A percentile compares a stretch with the other conserved stretches of the same genome.
phyloP scores from a whole-genome alignment of 1,139 yeast genomes.

The Ogataea hybrid region DNA sequence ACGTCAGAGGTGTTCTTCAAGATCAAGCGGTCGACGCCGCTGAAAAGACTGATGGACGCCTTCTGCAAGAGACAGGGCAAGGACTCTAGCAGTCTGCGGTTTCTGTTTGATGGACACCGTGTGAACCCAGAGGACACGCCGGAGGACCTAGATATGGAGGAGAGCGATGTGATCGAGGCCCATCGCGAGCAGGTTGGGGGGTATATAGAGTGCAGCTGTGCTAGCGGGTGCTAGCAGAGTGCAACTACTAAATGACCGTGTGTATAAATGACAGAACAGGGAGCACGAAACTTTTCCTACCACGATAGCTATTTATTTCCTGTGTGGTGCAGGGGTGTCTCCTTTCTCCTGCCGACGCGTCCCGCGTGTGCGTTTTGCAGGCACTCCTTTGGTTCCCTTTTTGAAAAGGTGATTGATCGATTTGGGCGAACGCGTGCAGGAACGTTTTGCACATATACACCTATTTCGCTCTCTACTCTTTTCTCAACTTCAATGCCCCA shows the following conservation, averaged over 20 bases:
- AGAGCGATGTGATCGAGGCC: slow-evolving; percentile 97
- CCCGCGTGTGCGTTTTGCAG: slow-evolving; percentile 2
- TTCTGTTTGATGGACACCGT: slow-evolving; percentile 91
- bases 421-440: slow-evolving; percentile 10
- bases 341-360: slow-evolving; percentile 11
- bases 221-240: neutral
- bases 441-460: neutral
- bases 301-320: too few relatives aligned
- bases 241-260: neutral
- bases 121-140: slow-evolving; percentile 89
- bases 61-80: slow-evolving; percentile 98
- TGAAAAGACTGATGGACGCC: slow-evolving; percentile 95
- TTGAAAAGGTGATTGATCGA: slow-evolving; percentile 7
- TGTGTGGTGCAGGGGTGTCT: slow-evolving; percentile 3
- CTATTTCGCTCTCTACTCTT: slow-evolving; percentile 2
- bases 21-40: slow-evolving; percentile 88
- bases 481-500: slow-evolving; percentile 27
- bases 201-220: slow-evolving; percentile 1
- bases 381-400: slow-evolving; percentile 8
- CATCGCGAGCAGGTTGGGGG: slow-evolving; percentile 92
- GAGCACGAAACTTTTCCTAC: too few relatives aligned
- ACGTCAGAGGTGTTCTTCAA: slow-evolving; percentile 93
- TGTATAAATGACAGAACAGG: slow-evolving; percentile 2
- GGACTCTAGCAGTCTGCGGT: slow-evolving; percentile 75
- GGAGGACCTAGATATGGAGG: slow-evolving; percentile 86